These are phyloP conservation scores for Candida hungchunana DNA, from an alignment of 805 yeast genomes.

Conservation along the genomic window DNA sequence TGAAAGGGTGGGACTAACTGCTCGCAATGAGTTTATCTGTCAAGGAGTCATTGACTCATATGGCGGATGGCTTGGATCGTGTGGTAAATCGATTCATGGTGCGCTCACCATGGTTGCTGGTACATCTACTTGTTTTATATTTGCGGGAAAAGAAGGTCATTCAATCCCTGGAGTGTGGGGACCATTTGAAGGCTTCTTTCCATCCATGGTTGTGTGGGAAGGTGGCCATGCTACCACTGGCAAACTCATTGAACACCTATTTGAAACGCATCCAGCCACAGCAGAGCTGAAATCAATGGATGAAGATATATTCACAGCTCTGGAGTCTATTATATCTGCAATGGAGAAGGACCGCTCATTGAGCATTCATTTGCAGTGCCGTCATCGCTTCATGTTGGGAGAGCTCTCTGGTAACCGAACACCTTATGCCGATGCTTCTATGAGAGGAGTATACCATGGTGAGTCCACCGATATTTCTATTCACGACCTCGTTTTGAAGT, in stretches of 20 bases:
- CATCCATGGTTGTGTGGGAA: slow-evolving; percentile 37
- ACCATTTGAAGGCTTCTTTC: slow-evolving; percentile 41
- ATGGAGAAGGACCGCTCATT: slow-evolving; percentile 14
- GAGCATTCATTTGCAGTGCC: slow-evolving; percentile 29
- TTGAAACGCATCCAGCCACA: slow-evolving; percentile 37
- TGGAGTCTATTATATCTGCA: slow-evolving; percentile 22
- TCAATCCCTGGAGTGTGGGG: slow-evolving; percentile 54
- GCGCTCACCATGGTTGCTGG: slow-evolving; percentile 54
- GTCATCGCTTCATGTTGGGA: slow-evolving; percentile 44
- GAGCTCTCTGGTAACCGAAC: slow-evolving; percentile 57
- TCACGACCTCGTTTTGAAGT: slow-evolving; percentile 35
- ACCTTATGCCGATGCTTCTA: slow-evolving; percentile 45
- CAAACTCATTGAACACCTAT: slow-evolving; percentile 43
- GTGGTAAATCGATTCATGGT: slow-evolving; percentile 21
- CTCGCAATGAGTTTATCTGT: too few relatives aligned
- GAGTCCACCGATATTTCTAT: slow-evolving; percentile 36
- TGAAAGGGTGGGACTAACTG: too few relatives aligned
- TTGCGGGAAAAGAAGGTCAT: slow-evolving; percentile 23
- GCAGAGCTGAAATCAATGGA: slow-evolving; percentile 8
- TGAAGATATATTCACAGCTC: slow-evolving; percentile 16
- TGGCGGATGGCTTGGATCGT: slow-evolving; percentile 46
- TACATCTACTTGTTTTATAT: slow-evolving; percentile 53
- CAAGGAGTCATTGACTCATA: slow-evolving; percentile 60
- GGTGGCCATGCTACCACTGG: slow-evolving; percentile 63
- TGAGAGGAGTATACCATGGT: slow-evolving; percentile 48